A percentile compares a stretch with the other conserved stretches of the same genome.
These are phyloP conservation scores for Fibroporia radiculosa DNA, from an alignment of 768 basidiomycete genomes.

Conservation along the genomic window DNA sequence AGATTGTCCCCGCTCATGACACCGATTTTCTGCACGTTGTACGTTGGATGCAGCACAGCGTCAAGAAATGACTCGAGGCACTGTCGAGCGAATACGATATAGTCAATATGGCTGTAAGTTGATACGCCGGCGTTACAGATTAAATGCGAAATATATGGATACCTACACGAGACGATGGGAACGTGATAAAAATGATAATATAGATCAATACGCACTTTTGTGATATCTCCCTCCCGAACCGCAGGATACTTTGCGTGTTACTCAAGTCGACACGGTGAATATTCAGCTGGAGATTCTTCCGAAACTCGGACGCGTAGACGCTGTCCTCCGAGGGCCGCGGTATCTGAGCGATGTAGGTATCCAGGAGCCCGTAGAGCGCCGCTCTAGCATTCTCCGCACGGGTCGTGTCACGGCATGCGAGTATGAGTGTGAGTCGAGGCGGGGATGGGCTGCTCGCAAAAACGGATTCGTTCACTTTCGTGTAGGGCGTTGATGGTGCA, in stretches of 20 bases:
- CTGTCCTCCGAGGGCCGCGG: slow-evolving; percentile 31
- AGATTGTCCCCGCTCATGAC: slow-evolving; percentile 59
- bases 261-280: slow-evolving; percentile 61
- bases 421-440: slow-evolving; percentile 60
- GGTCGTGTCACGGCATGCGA: slow-evolving; percentile 68
- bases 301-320: slow-evolving; percentile 50
- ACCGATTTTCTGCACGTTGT: slow-evolving; percentile 49
- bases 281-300: slow-evolving; percentile 50
- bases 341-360: slow-evolving; percentile 40
- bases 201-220: slow-evolving; percentile 49
- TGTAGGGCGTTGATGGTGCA: slow-evolving; percentile 13
- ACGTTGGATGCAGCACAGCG: slow-evolving; percentile 47
- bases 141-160: slow-evolving; percentile 74
- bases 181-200: background rate
- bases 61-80: slow-evolving; percentile 36
- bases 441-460: slow-evolving; percentile 22
- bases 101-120: slow-evolving; percentile 48
- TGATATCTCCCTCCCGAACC: slow-evolving; percentile 48
- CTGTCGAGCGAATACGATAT: slow-evolving; percentile 38
- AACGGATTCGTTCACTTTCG: slow-evolving; percentile 8
- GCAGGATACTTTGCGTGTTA: slow-evolving; percentile 48
- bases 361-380: slow-evolving; percentile 46
- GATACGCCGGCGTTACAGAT: slow-evolving; percentile 76
- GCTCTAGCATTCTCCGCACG: slow-evolving; percentile 55
- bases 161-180: slow-evolving; percentile 45